Conservation (phyloP, 805 yeast species). For the Yamadazyma phyllophila region DNA sequence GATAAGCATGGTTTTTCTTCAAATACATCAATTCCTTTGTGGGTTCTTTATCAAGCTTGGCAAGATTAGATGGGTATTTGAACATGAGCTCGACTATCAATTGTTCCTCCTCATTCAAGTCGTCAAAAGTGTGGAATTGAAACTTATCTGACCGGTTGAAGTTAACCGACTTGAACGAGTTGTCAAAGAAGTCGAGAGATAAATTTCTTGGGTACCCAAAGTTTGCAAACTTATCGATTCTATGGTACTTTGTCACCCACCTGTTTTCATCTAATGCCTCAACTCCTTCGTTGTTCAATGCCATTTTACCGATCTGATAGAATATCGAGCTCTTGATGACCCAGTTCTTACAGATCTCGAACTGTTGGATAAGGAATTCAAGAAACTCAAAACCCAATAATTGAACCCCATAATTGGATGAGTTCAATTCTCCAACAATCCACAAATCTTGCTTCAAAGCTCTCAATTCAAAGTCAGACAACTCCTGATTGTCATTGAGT, state of each 20-base stretch:
- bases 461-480: conserved; percentile 6
- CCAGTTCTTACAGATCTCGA: conserved; percentile 39
- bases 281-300: conserved; percentile 72
- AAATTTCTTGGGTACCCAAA: conserved; percentile 21
- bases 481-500: not conserved
- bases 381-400: conserved; percentile 29
- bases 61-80: conserved; percentile 46
- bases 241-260: conserved; percentile 48
- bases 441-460: conserved; percentile 74
- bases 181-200: conserved; percentile 12
- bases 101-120: conserved; percentile 14
- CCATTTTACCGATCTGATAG: conserved; percentile 70
- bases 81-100: conserved; percentile 40
- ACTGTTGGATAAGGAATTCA: conserved; percentile 39
- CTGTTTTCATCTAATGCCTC: conserved; percentile 80
- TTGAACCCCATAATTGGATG: conserved; percentile 65
- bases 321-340: conserved; percentile 75
- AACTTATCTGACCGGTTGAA: conserved; percentile 1
- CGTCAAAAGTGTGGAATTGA: conserved; percentile 9
- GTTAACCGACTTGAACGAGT: not conserved
- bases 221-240: conserved; percentile 16
- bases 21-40: conserved; percentile 55
- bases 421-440: conserved; percentile 83
- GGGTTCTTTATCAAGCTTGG: conserved; percentile 50
- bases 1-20: conserved; percentile 47